Evolutionary conservation across 208 protist species (phyloP), one percentile per base, ranked within the genome.

Genomic region (Strigomonas oncopelti): DNA sequence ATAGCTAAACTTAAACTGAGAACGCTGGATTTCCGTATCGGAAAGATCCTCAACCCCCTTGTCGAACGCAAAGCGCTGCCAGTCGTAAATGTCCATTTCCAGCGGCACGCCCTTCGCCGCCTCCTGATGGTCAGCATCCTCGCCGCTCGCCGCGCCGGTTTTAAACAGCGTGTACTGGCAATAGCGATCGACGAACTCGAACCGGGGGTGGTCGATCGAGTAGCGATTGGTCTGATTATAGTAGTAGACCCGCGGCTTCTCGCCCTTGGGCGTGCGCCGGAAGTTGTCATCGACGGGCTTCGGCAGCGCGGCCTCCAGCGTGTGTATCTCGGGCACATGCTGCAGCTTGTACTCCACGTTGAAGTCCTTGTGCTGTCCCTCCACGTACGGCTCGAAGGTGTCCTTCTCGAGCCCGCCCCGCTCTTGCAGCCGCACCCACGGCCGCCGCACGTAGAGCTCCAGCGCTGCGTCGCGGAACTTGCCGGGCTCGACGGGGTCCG

Each of bases 141-240:
- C 84, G 22, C 91, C 87, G 57, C 71, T 53, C n/a, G 62, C 64
- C 0, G 67, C 61, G 2, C 87, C 87, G 0, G 83, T 86, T 74
- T 91, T 93, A 73, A 86, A 93, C 28, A 93, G 61, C 20, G 63
- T 77, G 72, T 93, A 93, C 81, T 93, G 84, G 57, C 87, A 93
- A 65, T 91, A 93, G 9, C 87, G 79, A 34, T 93, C 87, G 0
- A 91, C 38, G 20, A 93, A 93, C 72, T 93, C 87, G 36, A 81
- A 84, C 64, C 83, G 82, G 0, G 87, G 87, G 74, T 91, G 87
- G 4, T 72, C 71, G 1, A 48, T 69, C 38, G 72, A 73, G 72
- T 86, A 90, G 45, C 87, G 87, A 54, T 74, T 61, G 5, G 87
- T 91, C 34, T 79, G 52, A 59, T 90, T 85, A 75, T 81, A 89